Conservation (phyloP, 2,329 filamentous ascomycete genomes). For the Epichloe glyceriae region DNA sequence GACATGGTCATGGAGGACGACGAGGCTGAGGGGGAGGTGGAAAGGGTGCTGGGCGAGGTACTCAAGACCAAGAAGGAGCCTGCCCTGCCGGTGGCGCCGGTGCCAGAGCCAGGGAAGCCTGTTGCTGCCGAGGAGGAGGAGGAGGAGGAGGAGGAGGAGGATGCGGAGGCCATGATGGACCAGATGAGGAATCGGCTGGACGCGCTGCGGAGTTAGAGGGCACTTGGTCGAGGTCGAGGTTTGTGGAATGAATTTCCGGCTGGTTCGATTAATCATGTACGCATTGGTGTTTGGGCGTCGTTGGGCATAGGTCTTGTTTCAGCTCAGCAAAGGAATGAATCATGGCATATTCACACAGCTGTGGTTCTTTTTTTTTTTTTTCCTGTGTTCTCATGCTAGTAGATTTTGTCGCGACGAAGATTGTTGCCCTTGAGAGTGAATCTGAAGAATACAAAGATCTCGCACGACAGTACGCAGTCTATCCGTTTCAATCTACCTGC, state of each 20-base stretch:
- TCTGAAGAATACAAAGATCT: no score
- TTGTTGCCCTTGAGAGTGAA: no score
- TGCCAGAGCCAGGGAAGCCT: slow-evolving; percentile 33
- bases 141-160: slow-evolving; percentile 61
- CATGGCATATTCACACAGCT: not conserved
- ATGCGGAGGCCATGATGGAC: slow-evolving; percentile 79
- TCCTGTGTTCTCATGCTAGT: not conserved
- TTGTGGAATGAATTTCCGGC: not conserved
- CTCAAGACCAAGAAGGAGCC: slow-evolving; percentile 65
- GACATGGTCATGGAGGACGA: slow-evolving; percentile 64
- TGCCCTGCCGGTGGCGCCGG: slow-evolving; percentile 41
- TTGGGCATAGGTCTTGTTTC: not conserved
- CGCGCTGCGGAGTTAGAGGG: slow-evolving; percentile 65
- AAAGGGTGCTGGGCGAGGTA: slow-evolving; percentile 85
- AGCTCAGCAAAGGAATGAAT: not conserved
- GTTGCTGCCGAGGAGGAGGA: slow-evolving; percentile 37
- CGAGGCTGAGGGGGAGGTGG: slow-evolving; percentile 67
- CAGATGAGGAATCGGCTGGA: slow-evolving; percentile 90
- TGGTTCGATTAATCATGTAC: not conserved
- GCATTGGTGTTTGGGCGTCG: not conserved
- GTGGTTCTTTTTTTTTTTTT: not conserved
- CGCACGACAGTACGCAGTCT: no score
- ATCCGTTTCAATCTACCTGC: no score
- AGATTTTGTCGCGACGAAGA: no score
- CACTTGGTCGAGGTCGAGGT: not conserved